Evolutionary conservation across 768 basidiomycete genomes (phyloP), one percentile per base, ranked within the genome.

Genomic region (Mycena chlorophos): DNA sequence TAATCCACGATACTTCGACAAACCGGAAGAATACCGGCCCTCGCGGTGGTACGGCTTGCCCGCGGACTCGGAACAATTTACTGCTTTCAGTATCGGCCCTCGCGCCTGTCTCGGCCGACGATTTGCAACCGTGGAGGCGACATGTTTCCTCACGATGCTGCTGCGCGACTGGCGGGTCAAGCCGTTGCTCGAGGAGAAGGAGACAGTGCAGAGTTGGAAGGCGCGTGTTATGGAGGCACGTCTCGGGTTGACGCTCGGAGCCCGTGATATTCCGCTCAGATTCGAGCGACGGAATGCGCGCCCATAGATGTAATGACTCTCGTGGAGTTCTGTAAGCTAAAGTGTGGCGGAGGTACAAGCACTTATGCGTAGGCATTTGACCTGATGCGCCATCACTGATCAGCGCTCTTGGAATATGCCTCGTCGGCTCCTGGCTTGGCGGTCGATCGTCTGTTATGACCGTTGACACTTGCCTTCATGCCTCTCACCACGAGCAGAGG

Each of bases 1-100:
- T 60, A 81, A 81, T 56, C 72, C 78, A 3, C 68, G 76, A 13
- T 78, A 80, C 60, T 80, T 77, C 53, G 71, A 77, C 2, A 71
- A 78, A 4, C 80, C 81, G 2, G 68, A 76, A 26, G 66, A 71
- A 43, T 81, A 69, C 69, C 74, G 72, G 46, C 82, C 81, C 1
- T 79, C 78, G 4, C 69, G 82, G 39, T 82, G 80, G 81, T 69
- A 78, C 50, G 75, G 71, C 3, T 57, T 74, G 20, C 60, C 71
- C 3, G 69, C 63, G 22, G 78, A 78, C 6, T 76, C 49, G 38
- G 54, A 20, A 38, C 29, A n/a, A 39, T 42, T n/a, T 34, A 55
- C 54, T 31, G 49, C 29, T 43, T 67, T 68, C 52, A 61, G 62
- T 47, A 52, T 67, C 25, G 70, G 70, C 28, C 76, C 76, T 20